Evolutionary conservation across 73 alveolate genomes (phyloP), one percentile per base, ranked within the genome.

Genomic region (Blepharisma japonicum): DNA sequence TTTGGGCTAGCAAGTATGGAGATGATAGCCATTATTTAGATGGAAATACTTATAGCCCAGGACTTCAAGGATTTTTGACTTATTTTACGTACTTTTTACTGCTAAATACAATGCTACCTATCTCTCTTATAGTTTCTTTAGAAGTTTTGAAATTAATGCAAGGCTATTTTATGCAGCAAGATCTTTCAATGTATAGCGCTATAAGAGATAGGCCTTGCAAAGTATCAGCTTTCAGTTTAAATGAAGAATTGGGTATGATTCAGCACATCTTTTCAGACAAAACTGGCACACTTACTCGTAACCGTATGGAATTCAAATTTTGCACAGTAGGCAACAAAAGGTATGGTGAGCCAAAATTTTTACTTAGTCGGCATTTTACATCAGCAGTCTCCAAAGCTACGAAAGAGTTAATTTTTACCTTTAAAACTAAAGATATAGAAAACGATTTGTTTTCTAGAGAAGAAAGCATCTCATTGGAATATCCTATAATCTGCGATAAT

Each of bases 71-170:
- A 11, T 56, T 87, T 21, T 55, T 96, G 54, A 83, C 92, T 45
- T 96, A 92, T 87, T 96, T 96, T 77, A 87, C 99, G 1, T 96
- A 96, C 88, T 87, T 96, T 78, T 81, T 95, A 27, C 89, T 96
- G 45, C 77, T 94, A 71, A 96, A 96, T 84, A 96, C 99, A 39
- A 71, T 96, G 90, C 91, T 96, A 6, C 99, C 99, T 6, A 96
- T 96, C 42, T 92, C 98, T 42, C 89, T 96, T 56, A 87, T 95
- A 6, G 92, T 96, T 20, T 83, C 98, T 27, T 85, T 96, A 21
- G 99, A 96, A 82, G 61, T 96, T 50, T 96, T 94, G 27, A 96
- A 96, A 86, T 91, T 94, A 18, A 83, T 91, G 0, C 95, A 94
- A 77, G 97, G 96, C 20, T 56, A 77, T 47, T 89, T 91, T 81